Evolutionary conservation across 805 yeast species (phyloP).

Genomic region (Cyberlindnera mrakii): DNA sequence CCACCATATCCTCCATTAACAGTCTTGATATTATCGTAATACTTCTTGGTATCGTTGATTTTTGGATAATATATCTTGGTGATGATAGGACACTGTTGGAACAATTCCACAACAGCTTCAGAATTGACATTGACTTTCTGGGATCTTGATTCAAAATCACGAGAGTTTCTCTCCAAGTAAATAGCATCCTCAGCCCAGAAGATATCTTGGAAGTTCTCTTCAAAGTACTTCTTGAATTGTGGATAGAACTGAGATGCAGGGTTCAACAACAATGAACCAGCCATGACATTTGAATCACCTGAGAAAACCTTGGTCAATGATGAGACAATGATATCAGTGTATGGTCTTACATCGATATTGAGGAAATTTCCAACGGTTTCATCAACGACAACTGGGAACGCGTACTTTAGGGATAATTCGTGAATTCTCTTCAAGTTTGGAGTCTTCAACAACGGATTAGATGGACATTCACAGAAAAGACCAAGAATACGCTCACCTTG

Average conservation of each 20-base stretch:
- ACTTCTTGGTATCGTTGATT: slow-evolving; percentile 40
- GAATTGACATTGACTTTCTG: slow-evolving; percentile 48
- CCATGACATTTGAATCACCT: slow-evolving; percentile 95
- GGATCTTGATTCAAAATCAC: slow-evolving; percentile 73
- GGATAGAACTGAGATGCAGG: slow-evolving; percentile 49
- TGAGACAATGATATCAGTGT: slow-evolving; percentile 80
- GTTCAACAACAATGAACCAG: slow-evolving; percentile 80
- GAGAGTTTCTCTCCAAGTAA: slow-evolving; percentile 83
- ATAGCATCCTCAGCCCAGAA: slow-evolving; percentile 95
- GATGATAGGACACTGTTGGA: slow-evolving; percentile 43
- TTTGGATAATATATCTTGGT: slow-evolving; percentile 70
- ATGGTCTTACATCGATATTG: slow-evolving; percentile 74
- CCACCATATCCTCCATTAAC: slow-evolving; percentile 86
- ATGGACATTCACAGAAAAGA: slow-evolving; percentile 88
- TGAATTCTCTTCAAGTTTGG: slow-evolving; percentile 69
- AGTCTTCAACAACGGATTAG: slow-evolving; percentile 85
- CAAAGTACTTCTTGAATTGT: slow-evolving; percentile 42
- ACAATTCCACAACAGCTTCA: slow-evolving; percentile 45
- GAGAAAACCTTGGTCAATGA: slow-evolving; percentile 89
- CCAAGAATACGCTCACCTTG: slow-evolving; percentile 65
- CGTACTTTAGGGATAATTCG: slow-evolving; percentile 57
- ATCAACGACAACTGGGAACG: slow-evolving; percentile 80
- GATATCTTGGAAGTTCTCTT: slow-evolving; percentile 58
- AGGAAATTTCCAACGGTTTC: slow-evolving; percentile 92
- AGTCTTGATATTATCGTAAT: slow-evolving; percentile 70